phyloP scores from a whole-genome alignment of 305 asterid genomes.

The Fraxinus dipetala region DNA sequence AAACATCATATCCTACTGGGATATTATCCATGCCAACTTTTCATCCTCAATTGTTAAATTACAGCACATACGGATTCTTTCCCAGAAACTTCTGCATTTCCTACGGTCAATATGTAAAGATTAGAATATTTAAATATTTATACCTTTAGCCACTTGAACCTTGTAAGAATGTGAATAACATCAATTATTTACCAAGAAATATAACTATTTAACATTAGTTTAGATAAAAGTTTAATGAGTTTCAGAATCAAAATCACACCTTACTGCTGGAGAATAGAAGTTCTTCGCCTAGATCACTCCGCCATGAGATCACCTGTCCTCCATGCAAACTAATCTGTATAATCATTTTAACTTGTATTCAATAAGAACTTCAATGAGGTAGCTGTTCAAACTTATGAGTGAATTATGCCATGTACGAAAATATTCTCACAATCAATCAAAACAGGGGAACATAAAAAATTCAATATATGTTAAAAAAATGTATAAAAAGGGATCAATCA shows the following conservation, averaged over 20 bases:
- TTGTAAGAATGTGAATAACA: background rate
- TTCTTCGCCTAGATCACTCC: conserved; percentile 91
- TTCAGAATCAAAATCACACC: conserved; percentile 42
- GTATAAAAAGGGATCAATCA: conserved; percentile 16
- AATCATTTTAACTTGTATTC: conserved; percentile 10
- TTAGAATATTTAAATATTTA: background rate
- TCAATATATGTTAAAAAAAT: background rate
- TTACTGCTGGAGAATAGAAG: conserved; percentile 86
- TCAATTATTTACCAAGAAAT: background rate
- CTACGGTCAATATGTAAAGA: background rate
- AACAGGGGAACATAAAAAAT: conserved; percentile 11
- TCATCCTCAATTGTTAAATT: background rate
- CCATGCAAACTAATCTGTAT: conserved; percentile 85
- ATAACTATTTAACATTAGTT: background rate
- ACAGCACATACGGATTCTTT: background rate
- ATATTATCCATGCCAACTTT: background rate
- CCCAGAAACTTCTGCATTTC: background rate
- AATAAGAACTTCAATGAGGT: conserved; percentile 17
- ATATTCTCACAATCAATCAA: background rate
- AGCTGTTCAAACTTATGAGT: conserved; percentile 11
- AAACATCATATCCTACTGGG: background rate
- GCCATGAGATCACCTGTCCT: conserved; percentile 92
- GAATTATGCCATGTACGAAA: background rate
- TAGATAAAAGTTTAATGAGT: background rate
- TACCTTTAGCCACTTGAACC: background rate